Conservation (phyloP, 2,329 filamentous ascomycete species). For the Clarireedia monteithiana region DNA sequence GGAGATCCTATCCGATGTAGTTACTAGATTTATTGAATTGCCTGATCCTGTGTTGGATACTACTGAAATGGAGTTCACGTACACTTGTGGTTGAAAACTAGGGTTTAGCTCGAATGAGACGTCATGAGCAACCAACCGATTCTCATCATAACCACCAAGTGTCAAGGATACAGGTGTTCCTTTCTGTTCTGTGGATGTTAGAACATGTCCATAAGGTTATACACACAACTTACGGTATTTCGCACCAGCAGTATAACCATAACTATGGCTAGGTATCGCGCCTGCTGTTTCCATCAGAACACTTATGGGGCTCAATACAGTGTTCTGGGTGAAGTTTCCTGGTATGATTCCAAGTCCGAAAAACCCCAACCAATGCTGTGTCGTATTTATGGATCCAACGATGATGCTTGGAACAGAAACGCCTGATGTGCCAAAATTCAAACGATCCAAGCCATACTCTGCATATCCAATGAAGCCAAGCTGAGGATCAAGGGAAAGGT, state of each 20-base stretch:
- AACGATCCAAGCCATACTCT: conserved; percentile 49
- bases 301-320: conserved; percentile 44
- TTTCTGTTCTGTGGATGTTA: conserved; percentile 32
- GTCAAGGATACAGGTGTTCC: conserved; percentile 51
- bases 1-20: conserved; percentile 18
- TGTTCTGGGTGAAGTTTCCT: conserved; percentile 42
- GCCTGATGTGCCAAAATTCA: conserved; percentile 24
- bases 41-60: conserved; percentile 30
- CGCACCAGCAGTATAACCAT: conserved; percentile 70
- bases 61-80: conserved; percentile 21
- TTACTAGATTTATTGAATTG: conserved; percentile 31
- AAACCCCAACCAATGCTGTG: conserved; percentile 45
- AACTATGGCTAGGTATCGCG: conserved; percentile 63
- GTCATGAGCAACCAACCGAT: conserved; percentile 53
- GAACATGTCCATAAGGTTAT: neutral
- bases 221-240: conserved; percentile 49
- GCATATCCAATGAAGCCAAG: conserved; percentile 54
- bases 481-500: conserved; percentile 49
- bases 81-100: conserved; percentile 35
- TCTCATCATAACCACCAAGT: conserved; percentile 61
- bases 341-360: conserved; percentile 49
- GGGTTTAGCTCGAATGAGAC: conserved; percentile 48
- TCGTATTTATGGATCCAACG: conserved; percentile 44
- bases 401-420: conserved; percentile 33
- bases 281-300: conserved; percentile 51